A percentile compares a stretch with the other conserved stretches of the same genome.
These are phyloP conservation scores for Cladophialophora exuberans DNA, from an alignment of 2,329 filamentous ascomycete genomes.

Conservation along the genomic window DNA sequence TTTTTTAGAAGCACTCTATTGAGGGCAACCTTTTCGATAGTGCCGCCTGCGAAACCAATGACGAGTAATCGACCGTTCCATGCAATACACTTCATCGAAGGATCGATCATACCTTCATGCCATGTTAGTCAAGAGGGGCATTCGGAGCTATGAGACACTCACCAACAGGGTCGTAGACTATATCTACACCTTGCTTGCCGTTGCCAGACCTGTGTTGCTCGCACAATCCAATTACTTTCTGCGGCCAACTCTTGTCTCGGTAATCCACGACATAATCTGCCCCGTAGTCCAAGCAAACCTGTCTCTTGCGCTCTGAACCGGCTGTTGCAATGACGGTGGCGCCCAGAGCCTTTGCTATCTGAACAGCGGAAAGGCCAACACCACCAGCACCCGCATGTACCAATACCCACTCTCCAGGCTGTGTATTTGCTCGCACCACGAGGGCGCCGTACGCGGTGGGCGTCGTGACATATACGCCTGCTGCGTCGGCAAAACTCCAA, in stretches of 20 bases:
- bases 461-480: conserved; percentile 87
- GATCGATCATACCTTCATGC: conserved; percentile 67
- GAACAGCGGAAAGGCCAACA: conserved; percentile 87
- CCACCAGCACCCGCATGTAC: conserved; percentile 92
- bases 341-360: conserved; percentile 89
- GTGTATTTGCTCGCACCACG: conserved; percentile 75
- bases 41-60: conserved; percentile 84
- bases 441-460: conserved; percentile 87
- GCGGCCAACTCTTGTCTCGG: conserved; percentile 67
- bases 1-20: conserved; percentile 95
- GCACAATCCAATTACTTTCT: conserved; percentile 71
- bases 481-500: conserved; percentile 83
- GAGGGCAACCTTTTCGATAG: conserved; percentile 88
- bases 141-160: conserved; percentile 4
- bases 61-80: conserved; percentile 91
- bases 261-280: conserved; percentile 86
- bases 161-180: conserved; percentile 94
- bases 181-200: conserved; percentile 72
- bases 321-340: conserved; percentile 94
- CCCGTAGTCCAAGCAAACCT: conserved; percentile 77
- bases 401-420: conserved; percentile 81
- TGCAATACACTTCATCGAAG: conserved; percentile 84
- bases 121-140: not conserved
- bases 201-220: conserved; percentile 62
- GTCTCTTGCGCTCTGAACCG: conserved; percentile 76